Evolutionary conservation across 495 filamentous ascomycete species (phyloP), one percentile per base, ranked within the genome.

Genomic region (Tetracladium marchalianum): DNA sequence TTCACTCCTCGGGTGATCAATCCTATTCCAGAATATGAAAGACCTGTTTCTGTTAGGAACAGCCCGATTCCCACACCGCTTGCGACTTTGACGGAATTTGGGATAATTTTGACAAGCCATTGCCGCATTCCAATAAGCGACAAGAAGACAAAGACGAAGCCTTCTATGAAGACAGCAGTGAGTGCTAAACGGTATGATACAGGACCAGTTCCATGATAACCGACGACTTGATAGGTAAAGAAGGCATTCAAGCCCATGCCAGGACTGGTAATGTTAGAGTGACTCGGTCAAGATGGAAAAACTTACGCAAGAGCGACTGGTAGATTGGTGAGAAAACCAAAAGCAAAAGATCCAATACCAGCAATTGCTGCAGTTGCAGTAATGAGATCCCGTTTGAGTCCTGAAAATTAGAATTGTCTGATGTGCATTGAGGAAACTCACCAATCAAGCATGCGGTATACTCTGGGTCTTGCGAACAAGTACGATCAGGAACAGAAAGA

Each of bases 181-280:
- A 89, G 68, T 10, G 85, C 85, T 4, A 86, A 63, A 12, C 65
- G 62, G 55, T 87, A 90, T 0, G 80, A 70, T 37, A 90, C 73
- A 37, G 75, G 56, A 3, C 85, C 85, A 0, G 62, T 65, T 8
- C 85, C 85, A 49, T 85, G 81, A 47, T 69, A 71, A 12, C 85
- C 85, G 19, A 90, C 84, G 22, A 90, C 85, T 43, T 85, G 85
- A 60, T 83, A 90, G n/a, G 85, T 80, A 52, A 90, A 90, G 56
- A 89, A 90, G 2, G 85, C 85, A 54, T 90, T 90, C 36, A 87
- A 62, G 16, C 82, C 82, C 85, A 90, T 89, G 11, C 85, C 85
- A 15, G 86, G 85, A 43, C 73, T 76, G 46, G 9, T n/a, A 17
- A 34, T 46, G 49, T 68, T 39, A 66, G 58, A 41, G 39, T 39